phyloP scores from a whole-genome alignment of 345 rosid genomes.

The Microcos paniculata region DNA sequence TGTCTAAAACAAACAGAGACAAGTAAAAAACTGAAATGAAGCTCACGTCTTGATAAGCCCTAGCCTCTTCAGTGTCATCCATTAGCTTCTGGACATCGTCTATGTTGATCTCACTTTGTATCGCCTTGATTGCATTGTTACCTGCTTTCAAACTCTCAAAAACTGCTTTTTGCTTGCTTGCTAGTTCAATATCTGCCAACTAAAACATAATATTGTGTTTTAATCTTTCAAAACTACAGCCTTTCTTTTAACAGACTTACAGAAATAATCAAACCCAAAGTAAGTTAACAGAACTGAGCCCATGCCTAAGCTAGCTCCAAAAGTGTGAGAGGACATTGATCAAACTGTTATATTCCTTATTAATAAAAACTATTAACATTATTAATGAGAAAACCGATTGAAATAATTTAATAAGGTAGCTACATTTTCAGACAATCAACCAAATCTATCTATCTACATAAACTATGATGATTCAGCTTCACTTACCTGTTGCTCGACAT shows the following conservation, averaged over 20 bases:
- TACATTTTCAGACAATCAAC: not conserved
- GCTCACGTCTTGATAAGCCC: slow-evolving; percentile 94
- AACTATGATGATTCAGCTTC: no score
- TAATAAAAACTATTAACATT: slow-evolving; percentile 3
- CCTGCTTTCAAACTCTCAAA: slow-evolving; percentile 92
- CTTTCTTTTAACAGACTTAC: not conserved
- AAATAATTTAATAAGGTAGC: not conserved
- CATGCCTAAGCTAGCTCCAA: not conserved
- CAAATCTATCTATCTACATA: not conserved
- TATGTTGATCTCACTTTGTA: slow-evolving; percentile 82
- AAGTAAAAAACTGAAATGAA: slow-evolving; percentile 6
- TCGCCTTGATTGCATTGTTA: slow-evolving; percentile 73
- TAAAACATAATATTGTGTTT: slow-evolving; percentile 26
- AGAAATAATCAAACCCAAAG: not conserved
- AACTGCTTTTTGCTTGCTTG: slow-evolving; percentile 95
- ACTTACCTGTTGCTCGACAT: slow-evolving; percentile 93
- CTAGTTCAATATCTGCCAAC: slow-evolving; percentile 92
- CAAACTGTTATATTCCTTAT: not conserved
- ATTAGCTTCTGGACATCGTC: slow-evolving; percentile 93
- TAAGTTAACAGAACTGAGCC: not conserved
- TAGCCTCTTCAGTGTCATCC: slow-evolving; percentile 95
- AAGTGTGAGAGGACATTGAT: not conserved
- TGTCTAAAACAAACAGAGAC: not conserved
- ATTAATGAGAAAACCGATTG: not conserved
- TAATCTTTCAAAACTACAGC: not conserved